A percentile compares a stretch with the other conserved stretches of the same genome.
These are phyloP conservation scores for Rhizopus microsporus DNA, from an alignment of 371 early-diverging fungal genomes.

Conservation along the genomic window DNA sequence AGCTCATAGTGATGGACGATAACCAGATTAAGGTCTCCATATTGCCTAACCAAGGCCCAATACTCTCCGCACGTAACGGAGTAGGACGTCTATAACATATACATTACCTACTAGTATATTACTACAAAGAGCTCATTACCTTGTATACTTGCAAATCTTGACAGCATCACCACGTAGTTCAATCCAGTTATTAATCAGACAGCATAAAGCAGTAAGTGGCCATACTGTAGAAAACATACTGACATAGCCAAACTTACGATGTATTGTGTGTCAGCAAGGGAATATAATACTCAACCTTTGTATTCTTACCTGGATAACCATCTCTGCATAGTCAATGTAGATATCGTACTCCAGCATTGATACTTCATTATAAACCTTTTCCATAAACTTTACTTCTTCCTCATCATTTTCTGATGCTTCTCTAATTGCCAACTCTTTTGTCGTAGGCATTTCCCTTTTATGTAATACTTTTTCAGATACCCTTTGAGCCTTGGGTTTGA, in stretches of 20 bases:
- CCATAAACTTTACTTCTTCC: slow-evolving; percentile 49
- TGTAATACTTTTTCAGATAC: slow-evolving; percentile 27
- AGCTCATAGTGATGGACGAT: slow-evolving; percentile 75
- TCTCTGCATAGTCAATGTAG: slow-evolving; percentile 89
- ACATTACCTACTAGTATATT: not conserved
- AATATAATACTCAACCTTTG: not conserved
- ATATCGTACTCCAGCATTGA: slow-evolving; percentile 78
- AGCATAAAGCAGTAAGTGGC: slow-evolving; percentile 80
- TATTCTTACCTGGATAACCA: slow-evolving; percentile 76
- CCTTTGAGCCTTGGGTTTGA: slow-evolving; percentile 46
- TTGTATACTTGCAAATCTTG: slow-evolving; percentile 79
- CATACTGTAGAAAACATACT: slow-evolving; percentile 84
- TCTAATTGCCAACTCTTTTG: not conserved
- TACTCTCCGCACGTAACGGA: slow-evolving; percentile 77
- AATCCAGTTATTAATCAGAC: slow-evolving; percentile 85
- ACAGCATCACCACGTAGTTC: slow-evolving; percentile 88
- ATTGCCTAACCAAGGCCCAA: slow-evolving; percentile 85
- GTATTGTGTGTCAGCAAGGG: not conserved
- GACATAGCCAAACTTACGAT: slow-evolving; percentile 76
- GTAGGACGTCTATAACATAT: slow-evolving; percentile 63
- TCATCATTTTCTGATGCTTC: slow-evolving; percentile 5
- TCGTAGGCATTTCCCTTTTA: slow-evolving; percentile 7
- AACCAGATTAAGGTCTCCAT: slow-evolving; percentile 68
- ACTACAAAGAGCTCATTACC: slow-evolving; percentile 28
- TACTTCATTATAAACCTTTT: slow-evolving; percentile 50